Percentiles rank a stretch among this genome's conserved stretches.
These are phyloP conservation scores for Globisporangium takayamanum DNA, from an alignment of 352 stramenopile species.

Conservation along the genomic window DNA sequence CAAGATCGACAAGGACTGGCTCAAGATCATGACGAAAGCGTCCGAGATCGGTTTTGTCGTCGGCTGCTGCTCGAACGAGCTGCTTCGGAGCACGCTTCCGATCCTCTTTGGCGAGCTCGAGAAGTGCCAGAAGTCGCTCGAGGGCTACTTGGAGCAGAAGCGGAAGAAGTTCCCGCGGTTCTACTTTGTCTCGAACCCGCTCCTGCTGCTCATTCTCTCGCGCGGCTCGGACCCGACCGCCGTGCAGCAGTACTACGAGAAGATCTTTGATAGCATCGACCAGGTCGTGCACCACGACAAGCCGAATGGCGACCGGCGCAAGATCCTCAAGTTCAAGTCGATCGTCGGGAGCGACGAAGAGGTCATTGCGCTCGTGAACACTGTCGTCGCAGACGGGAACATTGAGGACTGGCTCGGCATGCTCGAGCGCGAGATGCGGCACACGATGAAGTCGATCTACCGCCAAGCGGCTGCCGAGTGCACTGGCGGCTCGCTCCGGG, in stretches of 20 bases:
- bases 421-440: conserved; percentile 66
- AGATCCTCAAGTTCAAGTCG: conserved; percentile 74
- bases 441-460: conserved; percentile 59
- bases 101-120: conserved; percentile 88
- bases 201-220: conserved; percentile 85
- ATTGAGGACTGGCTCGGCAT: conserved; percentile 80
- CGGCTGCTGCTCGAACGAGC: conserved; percentile 75
- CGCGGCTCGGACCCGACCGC: conserved; percentile 72
- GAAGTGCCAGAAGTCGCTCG: conserved; percentile 89
- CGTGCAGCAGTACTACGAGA: conserved; percentile 86
- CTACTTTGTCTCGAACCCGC: conserved; percentile 91
- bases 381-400: conserved; percentile 62
- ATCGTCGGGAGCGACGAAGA: conserved; percentile 70
- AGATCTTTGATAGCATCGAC: conserved; percentile 80
- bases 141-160: conserved; percentile 91
- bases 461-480: conserved; percentile 54
- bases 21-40: conserved; percentile 86
- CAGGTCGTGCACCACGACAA: conserved; percentile 65
- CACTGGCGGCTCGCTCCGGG: conserved; percentile 32
- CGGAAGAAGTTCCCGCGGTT: conserved; percentile 88
- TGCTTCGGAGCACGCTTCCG: conserved; percentile 77
- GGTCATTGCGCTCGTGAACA: conserved; percentile 46
- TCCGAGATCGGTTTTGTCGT: conserved; percentile 76
- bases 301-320: conserved; percentile 29
- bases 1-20: conserved; percentile 91